A percentile compares a stretch with the other conserved stretches of the same genome.
Evolutionary conservation across 176 grass and related monocot species (phyloP).

Genomic region (Themeda triandra): DNA sequence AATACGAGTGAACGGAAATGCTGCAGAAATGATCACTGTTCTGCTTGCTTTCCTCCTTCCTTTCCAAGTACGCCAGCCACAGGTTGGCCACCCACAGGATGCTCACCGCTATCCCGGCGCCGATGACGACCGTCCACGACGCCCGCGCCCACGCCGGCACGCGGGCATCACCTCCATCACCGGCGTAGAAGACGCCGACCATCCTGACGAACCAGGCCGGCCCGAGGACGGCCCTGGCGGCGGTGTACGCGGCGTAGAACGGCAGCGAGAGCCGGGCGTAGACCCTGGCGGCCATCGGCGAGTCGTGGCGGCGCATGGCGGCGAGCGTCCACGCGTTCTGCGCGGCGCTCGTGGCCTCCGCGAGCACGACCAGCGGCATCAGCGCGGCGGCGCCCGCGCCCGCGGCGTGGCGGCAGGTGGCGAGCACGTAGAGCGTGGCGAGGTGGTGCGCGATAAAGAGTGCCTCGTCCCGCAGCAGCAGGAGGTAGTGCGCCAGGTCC

Average conservation of each 20-base stretch:
- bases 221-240: conserved; percentile 47
- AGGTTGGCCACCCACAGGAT: conserved; percentile 72
- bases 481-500: conserved; percentile 75
- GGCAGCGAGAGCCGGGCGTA: conserved; percentile 46
- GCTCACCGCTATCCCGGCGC: conserved; percentile 56
- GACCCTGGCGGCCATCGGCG: conserved; percentile 12
- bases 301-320: conserved; percentile 44
- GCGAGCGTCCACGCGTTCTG: conserved; percentile 78
- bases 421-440: conserved; percentile 68
- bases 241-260: conserved; percentile 72
- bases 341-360: conserved; percentile 62
- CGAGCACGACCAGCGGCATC: conserved; percentile 50
- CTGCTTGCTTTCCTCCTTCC: background rate
- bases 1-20: background rate
- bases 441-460: conserved; percentile 88
- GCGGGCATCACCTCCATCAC: background rate
- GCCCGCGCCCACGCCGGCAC: conserved; percentile 60
- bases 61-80: conserved; percentile 55
- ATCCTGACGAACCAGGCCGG: conserved; percentile 58
- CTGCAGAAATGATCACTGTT: background rate
- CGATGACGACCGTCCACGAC: conserved; percentile 74
- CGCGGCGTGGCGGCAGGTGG: conserved; percentile 58
- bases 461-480: conserved; percentile 43
- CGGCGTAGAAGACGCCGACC: conserved; percentile 36
- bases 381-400: conserved; percentile 50